Conservation (phyloP, 2,329 filamentous ascomycete genomes). For the Zarea fungicola region DNA sequence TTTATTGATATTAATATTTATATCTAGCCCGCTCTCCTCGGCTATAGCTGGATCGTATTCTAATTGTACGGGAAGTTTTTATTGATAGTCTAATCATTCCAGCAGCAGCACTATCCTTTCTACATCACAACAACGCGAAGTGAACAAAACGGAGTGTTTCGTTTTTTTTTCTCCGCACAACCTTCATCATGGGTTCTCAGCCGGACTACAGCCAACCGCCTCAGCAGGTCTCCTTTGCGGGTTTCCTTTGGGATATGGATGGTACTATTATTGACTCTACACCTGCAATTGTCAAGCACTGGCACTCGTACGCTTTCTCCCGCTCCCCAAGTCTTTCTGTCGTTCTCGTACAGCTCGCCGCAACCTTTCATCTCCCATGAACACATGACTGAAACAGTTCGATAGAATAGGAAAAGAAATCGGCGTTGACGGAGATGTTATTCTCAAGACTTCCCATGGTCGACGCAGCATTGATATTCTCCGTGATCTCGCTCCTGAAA, state of each 20-base stretch:
- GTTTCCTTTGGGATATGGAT: conserved; percentile 70
- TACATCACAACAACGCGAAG: too few species aligned
- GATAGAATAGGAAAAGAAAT: conserved; percentile 73
- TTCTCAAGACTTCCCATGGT: conserved; percentile 87
- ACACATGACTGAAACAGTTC: conserved; percentile 5
- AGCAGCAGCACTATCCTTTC: too few species aligned
- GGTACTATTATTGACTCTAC: conserved; percentile 82
- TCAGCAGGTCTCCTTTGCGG: conserved; percentile 45
- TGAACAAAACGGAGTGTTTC: too few species aligned
- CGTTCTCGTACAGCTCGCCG: too few species aligned
- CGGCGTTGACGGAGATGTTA: conserved; percentile 75
- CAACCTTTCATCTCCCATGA: too few species aligned
- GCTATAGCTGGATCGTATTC: too few species aligned
- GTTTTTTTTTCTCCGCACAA: background rate
- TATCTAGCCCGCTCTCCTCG: too few species aligned
- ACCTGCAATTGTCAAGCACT: conserved; percentile 70
- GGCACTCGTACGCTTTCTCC: conserved; percentile 61
- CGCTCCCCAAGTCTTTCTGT: too few species aligned
- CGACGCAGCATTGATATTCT: conserved; percentile 84
- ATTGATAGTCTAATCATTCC: too few species aligned
- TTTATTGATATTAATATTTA: too few species aligned
- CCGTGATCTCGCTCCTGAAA: conserved; percentile 70
- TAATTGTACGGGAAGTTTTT: too few species aligned
- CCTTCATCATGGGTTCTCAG: conserved; percentile 28
- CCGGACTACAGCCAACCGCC: conserved; percentile 39